A percentile compares a stretch with the other conserved stretches of the same genome.
phyloP scores from a whole-genome alignment of 371 early-diverging fungal genomes.

The Rhizopus arrhizus region DNA sequence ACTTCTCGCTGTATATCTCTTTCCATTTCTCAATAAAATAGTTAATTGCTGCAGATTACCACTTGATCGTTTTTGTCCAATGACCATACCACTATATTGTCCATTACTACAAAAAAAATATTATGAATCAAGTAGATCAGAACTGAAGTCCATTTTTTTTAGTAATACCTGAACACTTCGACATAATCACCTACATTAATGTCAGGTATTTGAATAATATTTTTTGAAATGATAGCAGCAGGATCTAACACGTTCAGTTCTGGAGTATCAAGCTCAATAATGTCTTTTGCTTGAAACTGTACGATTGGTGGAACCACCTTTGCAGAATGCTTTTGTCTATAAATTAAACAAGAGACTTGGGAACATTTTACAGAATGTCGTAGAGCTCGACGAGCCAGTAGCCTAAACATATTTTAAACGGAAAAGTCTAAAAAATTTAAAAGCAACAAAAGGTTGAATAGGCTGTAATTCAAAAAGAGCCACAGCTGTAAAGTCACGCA shows the following conservation, averaged over 20 bases:
- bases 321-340: constrained; percentile 8
- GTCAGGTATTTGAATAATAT: not conserved
- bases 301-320: not conserved
- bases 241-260: not conserved
- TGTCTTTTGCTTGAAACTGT: not conserved
- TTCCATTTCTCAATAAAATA: constrained; percentile 43
- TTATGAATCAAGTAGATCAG: not conserved
- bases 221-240: not conserved
- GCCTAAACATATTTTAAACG: constrained; percentile 9
- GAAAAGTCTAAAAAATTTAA: not conserved
- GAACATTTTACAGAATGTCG: constrained; percentile 7
- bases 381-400: constrained; percentile 13
- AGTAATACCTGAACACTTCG: constrained; percentile 53
- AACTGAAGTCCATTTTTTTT: not conserved
- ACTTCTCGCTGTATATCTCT: constrained; percentile 35
- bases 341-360: not conserved
- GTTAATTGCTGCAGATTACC: constrained; percentile 53
- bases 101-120: constrained; percentile 37
- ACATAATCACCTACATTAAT: constrained; percentile 59
- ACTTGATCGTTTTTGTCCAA: constrained; percentile 35
- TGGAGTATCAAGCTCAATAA: not conserved
- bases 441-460: not conserved
- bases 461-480: no score
- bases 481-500: not conserved
- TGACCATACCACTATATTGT: constrained; percentile 51